A percentile compares a stretch with the other conserved stretches of the same genome.
Conservation (phyloP, 352 stramenopile species). For the Pythium utonaiense region DNA sequence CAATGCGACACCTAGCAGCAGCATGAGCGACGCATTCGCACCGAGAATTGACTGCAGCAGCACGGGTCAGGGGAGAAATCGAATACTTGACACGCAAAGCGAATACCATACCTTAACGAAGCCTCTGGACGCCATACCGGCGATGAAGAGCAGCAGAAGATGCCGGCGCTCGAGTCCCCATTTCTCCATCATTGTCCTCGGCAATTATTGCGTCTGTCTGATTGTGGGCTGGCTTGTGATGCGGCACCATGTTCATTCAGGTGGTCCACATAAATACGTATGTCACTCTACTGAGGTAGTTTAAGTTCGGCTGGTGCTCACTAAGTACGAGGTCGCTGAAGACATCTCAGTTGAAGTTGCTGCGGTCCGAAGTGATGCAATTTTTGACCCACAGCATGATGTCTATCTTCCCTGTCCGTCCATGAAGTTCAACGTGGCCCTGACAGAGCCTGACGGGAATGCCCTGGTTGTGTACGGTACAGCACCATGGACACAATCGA, state of each 20-base stretch:
- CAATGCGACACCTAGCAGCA: constrained; percentile 54
- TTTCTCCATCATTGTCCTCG: constrained; percentile 26
- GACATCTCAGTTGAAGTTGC: constrained; percentile 4
- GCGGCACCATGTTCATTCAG: neutral
- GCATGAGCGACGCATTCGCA: constrained; percentile 55
- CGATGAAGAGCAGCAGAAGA: constrained; percentile 69
- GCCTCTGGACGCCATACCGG: constrained; percentile 55
- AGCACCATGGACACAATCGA: too few relatives aligned
- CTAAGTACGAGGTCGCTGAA: neutral
- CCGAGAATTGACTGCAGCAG: constrained; percentile 48
- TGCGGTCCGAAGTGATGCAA: neutral
- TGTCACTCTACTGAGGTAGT: neutral
- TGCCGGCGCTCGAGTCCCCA: constrained; percentile 53
- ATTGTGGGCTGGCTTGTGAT: neutral
- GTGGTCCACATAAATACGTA: neutral
- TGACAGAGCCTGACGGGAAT: too few relatives aligned
- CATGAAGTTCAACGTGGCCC: too few relatives aligned
- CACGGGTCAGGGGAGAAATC: neutral
- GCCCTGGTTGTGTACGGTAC: too few relatives aligned
- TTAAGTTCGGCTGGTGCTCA: neutral
- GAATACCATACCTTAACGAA: constrained; percentile 49
- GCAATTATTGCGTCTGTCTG: neutral
- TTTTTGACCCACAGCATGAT: too few relatives aligned
- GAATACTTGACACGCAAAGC: neutral
- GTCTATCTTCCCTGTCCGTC: too few relatives aligned